Base-by-base conservation (phyloP, 805 yeast genomes). In the Myxozyma melibiosi region DNA sequence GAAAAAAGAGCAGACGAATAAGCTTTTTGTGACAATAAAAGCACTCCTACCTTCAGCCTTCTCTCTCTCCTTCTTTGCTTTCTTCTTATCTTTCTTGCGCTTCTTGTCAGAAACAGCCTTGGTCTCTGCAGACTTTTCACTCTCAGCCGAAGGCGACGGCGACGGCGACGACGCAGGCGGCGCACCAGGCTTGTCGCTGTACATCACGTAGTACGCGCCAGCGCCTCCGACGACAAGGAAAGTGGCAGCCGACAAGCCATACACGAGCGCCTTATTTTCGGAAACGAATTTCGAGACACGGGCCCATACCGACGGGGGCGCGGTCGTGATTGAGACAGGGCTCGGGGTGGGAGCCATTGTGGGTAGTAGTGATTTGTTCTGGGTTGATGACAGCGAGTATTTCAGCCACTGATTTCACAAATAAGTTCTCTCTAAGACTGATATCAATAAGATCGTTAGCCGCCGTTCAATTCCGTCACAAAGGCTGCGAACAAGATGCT, bases 201-300 rank as follows among this genome's bases (percentile, higher is more conserved):
- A 55, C 45, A 43, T 52, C 18, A 65, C 53, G 51, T 62, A 60
- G 46, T 63, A 65, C 8, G 64, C 64, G 27, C 65, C 66, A 7
- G 64, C 68, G 18, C 63, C 64, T 18, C 62, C 53, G 30, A 55
- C 57, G n/a, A 63, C 54, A 11, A 58, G 55, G 20, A 62, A 41
- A 9, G 64, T 56, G 13, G 62, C 62, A 11, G 66, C 61, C 7
- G 57, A 47, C 24, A 57, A 11, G 20, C 67, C 47, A 38, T 62
- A 62, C 18, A 63, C 64, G 27, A 61, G 49, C 13, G 60, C 45
- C 55, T 61, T 65, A 35, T 65, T 53, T 30, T 63, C 63, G 14
- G 65, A 37, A 13, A 65, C 58, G 50, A 61, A 65, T 28, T 43
- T 53, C 13, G 67, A 44, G 28, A 64, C 33, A 16, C 60, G 58